Conservation (phyloP, 192 early-diverging fungal species). For the Geranomyces variabilis region DNA sequence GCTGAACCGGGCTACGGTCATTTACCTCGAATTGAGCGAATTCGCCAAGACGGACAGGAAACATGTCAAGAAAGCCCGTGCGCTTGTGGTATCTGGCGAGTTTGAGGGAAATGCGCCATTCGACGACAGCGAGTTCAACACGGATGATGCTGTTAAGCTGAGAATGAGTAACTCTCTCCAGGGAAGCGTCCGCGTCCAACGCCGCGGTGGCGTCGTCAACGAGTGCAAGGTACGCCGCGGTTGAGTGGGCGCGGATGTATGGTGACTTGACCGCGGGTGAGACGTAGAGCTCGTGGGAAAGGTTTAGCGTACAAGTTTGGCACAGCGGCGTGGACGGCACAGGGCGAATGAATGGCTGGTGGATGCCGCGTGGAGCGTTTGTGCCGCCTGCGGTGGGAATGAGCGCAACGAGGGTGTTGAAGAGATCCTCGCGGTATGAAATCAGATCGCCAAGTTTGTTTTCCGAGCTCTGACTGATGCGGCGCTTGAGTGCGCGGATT, state of each 20-base stretch:
- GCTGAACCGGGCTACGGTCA: neutral
- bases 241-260: conserved; percentile 12
- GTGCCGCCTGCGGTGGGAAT: neutral
- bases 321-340: conserved; percentile 14
- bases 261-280: conserved; percentile 11
- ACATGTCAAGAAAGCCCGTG: conserved; percentile 8
- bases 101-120: conserved; percentile 12
- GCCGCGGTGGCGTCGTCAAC: conserved; percentile 13
- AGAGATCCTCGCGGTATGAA: conserved; percentile 20
- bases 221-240: conserved; percentile 6
- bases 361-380: neutral
- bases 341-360: neutral
- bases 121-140: neutral
- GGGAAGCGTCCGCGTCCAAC: neutral
- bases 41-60: conserved; percentile 11
- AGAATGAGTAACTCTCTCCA: conserved; percentile 8
- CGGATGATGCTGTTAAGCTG: neutral
- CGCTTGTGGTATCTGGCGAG: conserved; percentile 18
- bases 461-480: conserved; percentile 18
- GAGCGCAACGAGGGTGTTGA: neutral
- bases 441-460: conserved; percentile 23
- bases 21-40: neutral
- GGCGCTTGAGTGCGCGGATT: conserved; percentile 14
- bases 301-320: neutral
- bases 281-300: conserved; percentile 5